These are phyloP conservation scores for Fraxinus sp. DNA, from an alignment of 305 asterid species.

Conservation along the genomic window DNA sequence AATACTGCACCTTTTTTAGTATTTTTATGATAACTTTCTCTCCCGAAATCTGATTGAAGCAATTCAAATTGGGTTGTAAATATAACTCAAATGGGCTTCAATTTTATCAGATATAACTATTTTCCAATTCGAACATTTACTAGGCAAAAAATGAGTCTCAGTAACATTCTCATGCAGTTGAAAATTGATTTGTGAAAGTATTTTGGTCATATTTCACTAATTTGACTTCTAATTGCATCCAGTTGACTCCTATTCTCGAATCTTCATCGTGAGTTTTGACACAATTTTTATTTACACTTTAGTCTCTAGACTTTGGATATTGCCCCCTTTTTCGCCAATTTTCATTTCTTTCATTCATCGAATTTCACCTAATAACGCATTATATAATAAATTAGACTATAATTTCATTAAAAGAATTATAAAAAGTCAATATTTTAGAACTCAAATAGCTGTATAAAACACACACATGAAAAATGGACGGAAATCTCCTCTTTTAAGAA, in stretches of 20 bases:
- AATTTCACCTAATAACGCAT: background rate
- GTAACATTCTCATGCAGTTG: background rate
- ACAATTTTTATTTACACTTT: background rate
- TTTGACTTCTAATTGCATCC: background rate
- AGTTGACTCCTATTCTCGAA: background rate
- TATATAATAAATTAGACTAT: no score
- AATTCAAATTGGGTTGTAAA: no score
- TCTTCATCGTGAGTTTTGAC: background rate
- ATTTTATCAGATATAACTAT: no score
- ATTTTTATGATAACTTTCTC: no score
- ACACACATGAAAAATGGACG: no score
- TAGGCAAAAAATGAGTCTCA: background rate
- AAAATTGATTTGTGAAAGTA: background rate
- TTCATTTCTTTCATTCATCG: background rate
- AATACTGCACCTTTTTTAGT: no score
- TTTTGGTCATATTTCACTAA: background rate
- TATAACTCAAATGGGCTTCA: background rate
- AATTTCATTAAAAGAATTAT: no score
- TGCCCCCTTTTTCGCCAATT: background rate
- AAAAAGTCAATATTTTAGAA: background rate
- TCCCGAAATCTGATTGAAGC: no score
- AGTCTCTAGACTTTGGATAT: background rate
- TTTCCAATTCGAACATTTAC: background rate
- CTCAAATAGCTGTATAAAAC: no score
- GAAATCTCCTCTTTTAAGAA: slow-evolving; percentile 31